These are phyloP conservation scores for Colletotrichum liriopes DNA, from an alignment of 2,329 filamentous ascomycete species.

Conservation along the genomic window DNA sequence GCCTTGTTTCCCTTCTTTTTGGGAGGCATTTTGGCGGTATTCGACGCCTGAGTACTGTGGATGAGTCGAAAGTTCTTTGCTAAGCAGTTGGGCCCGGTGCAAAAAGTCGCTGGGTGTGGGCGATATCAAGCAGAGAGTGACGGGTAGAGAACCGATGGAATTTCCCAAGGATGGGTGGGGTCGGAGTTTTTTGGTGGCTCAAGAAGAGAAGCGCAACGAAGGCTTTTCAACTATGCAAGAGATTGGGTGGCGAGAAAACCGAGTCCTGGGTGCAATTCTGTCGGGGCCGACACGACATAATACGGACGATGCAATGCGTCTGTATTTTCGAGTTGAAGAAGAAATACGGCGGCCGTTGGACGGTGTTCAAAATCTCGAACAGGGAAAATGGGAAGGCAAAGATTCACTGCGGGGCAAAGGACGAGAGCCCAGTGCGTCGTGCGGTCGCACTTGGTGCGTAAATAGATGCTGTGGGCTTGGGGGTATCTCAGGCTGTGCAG, in stretches of 20 bases:
- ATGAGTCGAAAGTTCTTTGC: neutral
- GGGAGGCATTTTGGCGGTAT: conserved; percentile 79
- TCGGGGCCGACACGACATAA: conserved; percentile 35
- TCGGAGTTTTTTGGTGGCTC: conserved; percentile 23
- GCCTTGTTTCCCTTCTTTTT: conserved; percentile 94
- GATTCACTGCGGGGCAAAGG: conserved; percentile 38
- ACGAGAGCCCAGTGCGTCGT: conserved; percentile 11
- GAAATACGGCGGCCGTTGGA: neutral
- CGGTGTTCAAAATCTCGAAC: conserved; percentile 11
- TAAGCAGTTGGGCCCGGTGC: conserved; percentile 15
- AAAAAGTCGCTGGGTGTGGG: conserved; percentile 33
- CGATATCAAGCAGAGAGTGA: conserved; percentile 26
- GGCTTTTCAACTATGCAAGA: conserved; percentile 21
- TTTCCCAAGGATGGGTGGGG: conserved; percentile 37
- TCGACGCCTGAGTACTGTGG: conserved; percentile 36
- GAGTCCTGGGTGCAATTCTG: conserved; percentile 16
- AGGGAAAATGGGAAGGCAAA: conserved; percentile 14
- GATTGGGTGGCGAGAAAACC: conserved; percentile 30
- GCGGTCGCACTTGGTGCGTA: conserved; percentile 18
- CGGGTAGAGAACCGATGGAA: conserved; percentile 27
- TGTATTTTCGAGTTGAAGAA: neutral
- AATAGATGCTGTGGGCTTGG: conserved; percentile 9
- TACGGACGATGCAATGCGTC: conserved; percentile 24
- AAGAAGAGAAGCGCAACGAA: conserved; percentile 12
- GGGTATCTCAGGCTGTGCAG: neutral